Conservation (phyloP, 371 early-diverging fungal genomes). For the Mucor plumbeus region DNA sequence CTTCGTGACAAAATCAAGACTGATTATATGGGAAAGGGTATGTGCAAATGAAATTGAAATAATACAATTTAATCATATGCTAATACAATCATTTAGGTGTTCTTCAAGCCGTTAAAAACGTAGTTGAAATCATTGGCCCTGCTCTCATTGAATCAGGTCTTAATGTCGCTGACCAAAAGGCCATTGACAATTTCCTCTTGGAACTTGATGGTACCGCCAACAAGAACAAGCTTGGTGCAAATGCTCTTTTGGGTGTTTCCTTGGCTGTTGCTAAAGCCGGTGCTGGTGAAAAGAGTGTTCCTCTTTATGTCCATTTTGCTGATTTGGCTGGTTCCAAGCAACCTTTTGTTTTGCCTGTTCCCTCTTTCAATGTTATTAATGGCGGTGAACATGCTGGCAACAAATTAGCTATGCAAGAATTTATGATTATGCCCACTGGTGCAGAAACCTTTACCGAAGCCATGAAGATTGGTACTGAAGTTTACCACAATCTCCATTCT, state of each 20-base stretch:
- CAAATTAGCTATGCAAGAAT: constrained; percentile 99
- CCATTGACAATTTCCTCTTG: constrained; percentile 91
- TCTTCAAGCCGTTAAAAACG: constrained; percentile 90
- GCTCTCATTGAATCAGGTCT: constrained; percentile 76
- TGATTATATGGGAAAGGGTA: constrained; percentile 95
- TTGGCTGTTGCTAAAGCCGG: constrained; percentile 96
- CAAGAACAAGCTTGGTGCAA: constrained; percentile 97
- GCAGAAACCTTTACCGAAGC: constrained; percentile 93
- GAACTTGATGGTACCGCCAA: constrained; percentile 94
- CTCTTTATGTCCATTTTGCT: constrained; percentile 92
- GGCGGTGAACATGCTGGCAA: constrained; percentile 99
- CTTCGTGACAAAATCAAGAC: constrained; percentile 89
- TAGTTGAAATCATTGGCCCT: constrained; percentile 87
- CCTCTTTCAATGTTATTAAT: constrained; percentile 99
- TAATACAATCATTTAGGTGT: constrained; percentile 68
- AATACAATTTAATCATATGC: not conserved
- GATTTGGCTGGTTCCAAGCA: constrained; percentile 82
- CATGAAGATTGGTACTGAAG: constrained; percentile 97
- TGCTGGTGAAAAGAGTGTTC: constrained; percentile 90
- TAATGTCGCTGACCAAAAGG: constrained; percentile 83
- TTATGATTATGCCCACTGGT: constrained; percentile 99
- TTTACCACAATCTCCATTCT: constrained; percentile 93
- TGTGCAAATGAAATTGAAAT: not conserved
- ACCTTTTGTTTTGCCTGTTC: constrained; percentile 93
- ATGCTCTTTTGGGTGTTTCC: constrained; percentile 98